Base-by-base conservation (phyloP, 2,329 filamentous ascomycete genomes). In the Arachnomyces sp. region DNA sequence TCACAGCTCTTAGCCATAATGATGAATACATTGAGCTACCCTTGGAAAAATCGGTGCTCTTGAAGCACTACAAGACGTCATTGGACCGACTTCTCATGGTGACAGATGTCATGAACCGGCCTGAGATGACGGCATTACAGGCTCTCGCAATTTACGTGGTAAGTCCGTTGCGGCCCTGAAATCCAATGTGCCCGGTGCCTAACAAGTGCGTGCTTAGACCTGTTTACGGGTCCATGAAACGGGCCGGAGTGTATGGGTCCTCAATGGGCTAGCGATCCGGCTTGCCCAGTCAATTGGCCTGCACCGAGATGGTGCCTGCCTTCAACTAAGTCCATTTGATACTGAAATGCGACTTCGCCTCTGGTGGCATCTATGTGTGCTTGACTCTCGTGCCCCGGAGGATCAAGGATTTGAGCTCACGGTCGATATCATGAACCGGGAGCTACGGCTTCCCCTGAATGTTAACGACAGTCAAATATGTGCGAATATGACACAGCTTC, bases 271-370 rank as follows among this genome's bases (percentile, higher is more conserved):
- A 8, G 67, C 72, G 2, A 71, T 80, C 12, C 64, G 77, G 12
- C 77, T 80, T 47, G 72, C 73, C 0, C 73, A 80, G 45, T 73
- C 75, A 0, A 62, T 82, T 13, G 76, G 77, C 1, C 63, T 81
- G 3, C 77, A 82, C 50, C 67, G 76, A 37, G 77, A 81, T 44
- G 74, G 75, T 3, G 62, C 62, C 11, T 77, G 77, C 46, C 60
- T 59, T 2, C 35, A 63, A 21, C 62, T 80, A 1, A 61, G 66
- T 1, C 74, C 76, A 0, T 80, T 77, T 48, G 74, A 80, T 39
- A 67, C 74, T 3, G 77, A 82, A 53, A 75, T 78, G 63, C 65
- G 76, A 14, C 65, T 77, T 44, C 63, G 77, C 21, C 57, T 78
- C 4, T 81, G 77, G 77, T 80, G 75, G 73, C 70, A 75, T 44